These are phyloP conservation scores for Fusarium kyushuense DNA, from an alignment of 2,329 filamentous ascomycete species.

Conservation along the genomic window DNA sequence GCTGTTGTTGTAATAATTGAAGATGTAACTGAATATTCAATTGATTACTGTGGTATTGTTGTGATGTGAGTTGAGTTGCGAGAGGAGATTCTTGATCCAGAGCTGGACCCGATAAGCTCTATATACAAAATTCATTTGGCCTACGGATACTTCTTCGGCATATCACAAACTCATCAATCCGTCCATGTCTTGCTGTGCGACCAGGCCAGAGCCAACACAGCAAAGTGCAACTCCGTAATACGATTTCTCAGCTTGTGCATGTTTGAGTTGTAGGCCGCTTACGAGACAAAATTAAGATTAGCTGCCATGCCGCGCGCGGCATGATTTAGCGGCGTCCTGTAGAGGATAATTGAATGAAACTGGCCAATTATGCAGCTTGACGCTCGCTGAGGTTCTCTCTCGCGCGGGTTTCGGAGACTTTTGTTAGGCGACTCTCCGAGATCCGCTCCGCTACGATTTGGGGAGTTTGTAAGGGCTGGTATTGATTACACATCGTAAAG, in stretches of 20 bases:
- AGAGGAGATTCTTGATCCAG: neutral
- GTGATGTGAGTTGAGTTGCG: constrained; percentile 10
- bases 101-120: neutral
- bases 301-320: constrained; percentile 2
- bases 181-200: neutral
- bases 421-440: neutral
- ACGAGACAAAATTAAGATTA: neutral
- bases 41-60: constrained; percentile 1
- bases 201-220: no score
- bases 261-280: neutral
- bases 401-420: constrained; percentile 11
- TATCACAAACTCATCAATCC: constrained; percentile 12
- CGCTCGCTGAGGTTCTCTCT: constrained; percentile 1
- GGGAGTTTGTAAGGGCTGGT: constrained; percentile 1
- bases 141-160: constrained; percentile 3
- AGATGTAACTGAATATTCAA: neutral
- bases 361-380: constrained; percentile 1
- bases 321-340: neutral
- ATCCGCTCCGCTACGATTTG: neutral
- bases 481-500: neutral
- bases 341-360: neutral
- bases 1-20: neutral
- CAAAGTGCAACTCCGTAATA: neutral
- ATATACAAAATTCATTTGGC: constrained; percentile 17
- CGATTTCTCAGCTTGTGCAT: neutral